A percentile compares a stretch with the other conserved stretches of the same genome.
phyloP scores from a whole-genome alignment of 148 eudicot species.

The Silene conica region DNA sequence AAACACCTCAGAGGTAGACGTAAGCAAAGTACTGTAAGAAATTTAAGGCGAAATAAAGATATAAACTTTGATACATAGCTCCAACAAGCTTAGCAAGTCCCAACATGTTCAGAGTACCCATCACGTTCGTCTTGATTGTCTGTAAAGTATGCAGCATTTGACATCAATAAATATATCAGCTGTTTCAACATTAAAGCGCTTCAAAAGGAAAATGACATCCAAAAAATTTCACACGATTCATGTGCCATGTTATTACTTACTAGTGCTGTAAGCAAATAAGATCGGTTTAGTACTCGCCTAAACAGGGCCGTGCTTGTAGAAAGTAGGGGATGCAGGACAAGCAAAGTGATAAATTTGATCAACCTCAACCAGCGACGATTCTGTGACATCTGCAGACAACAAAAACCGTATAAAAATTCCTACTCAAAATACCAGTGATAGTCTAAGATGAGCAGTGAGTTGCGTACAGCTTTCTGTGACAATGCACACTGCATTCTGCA shows the following conservation, averaged over 20 bases:
- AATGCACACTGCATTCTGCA: neutral
- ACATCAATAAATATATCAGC: neutral
- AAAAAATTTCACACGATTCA: too few species aligned
- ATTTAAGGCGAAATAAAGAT: neutral
- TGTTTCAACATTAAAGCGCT: too few species aligned
- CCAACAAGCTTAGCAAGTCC: conserved; percentile 97
- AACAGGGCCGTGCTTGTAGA: conserved; percentile 90
- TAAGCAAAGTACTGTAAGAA: conserved; percentile 64
- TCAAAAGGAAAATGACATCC: too few species aligned
- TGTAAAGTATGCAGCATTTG: conserved; percentile 23
- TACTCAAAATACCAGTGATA: neutral
- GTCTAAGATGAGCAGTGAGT: too few species aligned
- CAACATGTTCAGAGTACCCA: conserved; percentile 89
- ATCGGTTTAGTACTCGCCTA: conserved; percentile 42
- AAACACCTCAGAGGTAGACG: conserved; percentile 81
- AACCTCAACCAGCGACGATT: conserved; percentile 74
- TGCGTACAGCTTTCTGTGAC: too few species aligned
- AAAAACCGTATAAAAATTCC: neutral
- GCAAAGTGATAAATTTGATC: conserved; percentile 96
- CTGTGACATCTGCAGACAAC: conserved; percentile 67
- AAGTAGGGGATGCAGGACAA: conserved; percentile 94
- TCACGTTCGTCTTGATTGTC: conserved; percentile 96
- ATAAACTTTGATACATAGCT: conserved; percentile 50
- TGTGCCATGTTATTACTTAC: too few species aligned
- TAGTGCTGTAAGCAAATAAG: neutral